phyloP scores from a whole-genome alignment of 78 protist genomes.

The Dictyostelium intermedium region DNA sequence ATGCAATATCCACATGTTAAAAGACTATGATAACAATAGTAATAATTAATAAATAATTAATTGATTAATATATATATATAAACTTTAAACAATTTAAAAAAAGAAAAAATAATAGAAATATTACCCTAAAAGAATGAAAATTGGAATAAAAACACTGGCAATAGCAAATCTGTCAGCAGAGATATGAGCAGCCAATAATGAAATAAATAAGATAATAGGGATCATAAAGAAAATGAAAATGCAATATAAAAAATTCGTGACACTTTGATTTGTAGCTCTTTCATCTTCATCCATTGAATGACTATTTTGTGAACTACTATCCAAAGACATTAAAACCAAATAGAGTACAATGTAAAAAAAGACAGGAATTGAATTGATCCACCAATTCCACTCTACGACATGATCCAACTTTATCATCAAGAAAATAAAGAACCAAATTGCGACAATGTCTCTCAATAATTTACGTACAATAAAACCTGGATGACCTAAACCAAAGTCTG shows the following conservation, averaged over 20 bases:
- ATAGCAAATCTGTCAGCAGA: background rate
- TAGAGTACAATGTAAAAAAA: background rate
- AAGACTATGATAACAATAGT: background rate
- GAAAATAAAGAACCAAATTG: constrained; percentile 40
- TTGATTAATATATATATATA: background rate
- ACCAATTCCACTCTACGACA: constrained; percentile 54
- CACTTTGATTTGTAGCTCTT: background rate
- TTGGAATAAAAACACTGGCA: constrained; percentile 31
- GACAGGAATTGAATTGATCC: constrained; percentile 46
- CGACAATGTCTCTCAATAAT: background rate
- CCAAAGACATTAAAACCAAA: background rate
- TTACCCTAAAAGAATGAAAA: constrained; percentile 37
- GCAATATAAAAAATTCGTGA: background rate
- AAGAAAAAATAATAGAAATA: background rate
- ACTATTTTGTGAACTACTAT: background rate
- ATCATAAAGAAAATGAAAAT: background rate
- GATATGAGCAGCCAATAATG: constrained; percentile 13
- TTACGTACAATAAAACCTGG: background rate
- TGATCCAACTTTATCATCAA: background rate
- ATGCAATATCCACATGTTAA: background rate
- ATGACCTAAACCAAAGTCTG: constrained; percentile 37
- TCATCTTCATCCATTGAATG: background rate
- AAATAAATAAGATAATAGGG: constrained; percentile 14
- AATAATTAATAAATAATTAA: background rate
- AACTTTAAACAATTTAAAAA: too few species aligned